phyloP scores from a whole-genome alignment of 1,284 basidiomycete species.

The Boletus mariae region DNA sequence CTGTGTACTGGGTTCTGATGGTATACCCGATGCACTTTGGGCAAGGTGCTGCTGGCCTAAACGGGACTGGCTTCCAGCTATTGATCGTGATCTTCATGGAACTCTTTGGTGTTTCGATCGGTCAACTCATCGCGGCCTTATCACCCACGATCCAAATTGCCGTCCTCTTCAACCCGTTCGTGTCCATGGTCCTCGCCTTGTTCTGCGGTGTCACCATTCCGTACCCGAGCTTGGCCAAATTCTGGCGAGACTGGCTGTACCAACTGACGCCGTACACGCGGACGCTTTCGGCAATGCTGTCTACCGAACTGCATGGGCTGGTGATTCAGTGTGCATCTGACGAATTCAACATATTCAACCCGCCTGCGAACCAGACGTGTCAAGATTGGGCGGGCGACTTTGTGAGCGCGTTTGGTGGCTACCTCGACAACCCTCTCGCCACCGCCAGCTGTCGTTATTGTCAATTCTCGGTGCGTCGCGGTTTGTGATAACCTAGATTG shows the following conservation, averaged over 20 bases:
- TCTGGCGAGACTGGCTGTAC: constrained; percentile 80
- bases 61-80: constrained; percentile 74
- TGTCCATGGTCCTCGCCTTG: constrained; percentile 63
- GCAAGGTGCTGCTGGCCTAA: constrained; percentile 53
- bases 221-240: constrained; percentile 59
- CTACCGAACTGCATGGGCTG: constrained; percentile 78
- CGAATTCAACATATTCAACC: constrained; percentile 68
- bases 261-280: constrained; percentile 69
- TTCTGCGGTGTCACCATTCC: constrained; percentile 86
- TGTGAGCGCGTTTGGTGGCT: constrained; percentile 64
- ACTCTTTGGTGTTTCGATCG: constrained; percentile 74
- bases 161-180: constrained; percentile 78
- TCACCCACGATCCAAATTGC: constrained; percentile 75
- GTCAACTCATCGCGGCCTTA: constrained; percentile 72
- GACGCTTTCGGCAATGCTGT: constrained; percentile 69
- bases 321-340: constrained; percentile 60
- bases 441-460: constrained; percentile 70
- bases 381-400: constrained; percentile 67
- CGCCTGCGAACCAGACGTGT: constrained; percentile 77
- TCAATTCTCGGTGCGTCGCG: constrained; percentile 45
- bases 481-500: not conserved
- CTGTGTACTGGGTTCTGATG: constrained; percentile 79
- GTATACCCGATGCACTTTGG: constrained; percentile 74
- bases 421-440: constrained; percentile 70
- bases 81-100: constrained; percentile 71